These are phyloP conservation scores for Saururus chinensis DNA, from an alignment of 164 flowering plant species.

Conservation along the genomic window DNA sequence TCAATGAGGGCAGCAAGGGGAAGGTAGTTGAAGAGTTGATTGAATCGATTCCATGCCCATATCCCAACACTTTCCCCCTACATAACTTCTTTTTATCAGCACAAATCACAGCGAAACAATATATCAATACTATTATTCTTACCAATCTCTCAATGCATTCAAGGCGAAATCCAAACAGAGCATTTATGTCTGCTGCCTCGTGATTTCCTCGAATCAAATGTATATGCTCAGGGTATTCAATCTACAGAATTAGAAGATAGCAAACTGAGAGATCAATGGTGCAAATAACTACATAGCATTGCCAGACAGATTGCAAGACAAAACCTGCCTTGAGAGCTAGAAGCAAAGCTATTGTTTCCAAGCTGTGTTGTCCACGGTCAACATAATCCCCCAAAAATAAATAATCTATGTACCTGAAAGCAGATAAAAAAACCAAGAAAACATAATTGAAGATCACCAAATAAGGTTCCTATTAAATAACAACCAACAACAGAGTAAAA, in stretches of 20 bases:
- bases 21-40: slow-evolving; percentile 92
- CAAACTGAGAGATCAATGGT: background rate
- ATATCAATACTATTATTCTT: slow-evolving; percentile 1
- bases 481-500: background rate
- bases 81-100: slow-evolving; percentile 7
- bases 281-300: background rate
- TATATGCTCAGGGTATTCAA: slow-evolving; percentile 44
- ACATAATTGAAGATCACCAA: background rate
- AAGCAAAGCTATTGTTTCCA: slow-evolving; percentile 84
- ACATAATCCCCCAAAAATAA: slow-evolving; percentile 97
- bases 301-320: background rate
- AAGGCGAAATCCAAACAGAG: slow-evolving; percentile 36
- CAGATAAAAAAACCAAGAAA: background rate
- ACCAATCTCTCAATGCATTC: slow-evolving; percentile 75
- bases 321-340: slow-evolving; percentile 78
- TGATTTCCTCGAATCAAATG: slow-evolving; percentile 69
- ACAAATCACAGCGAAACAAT: background rate
- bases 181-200: slow-evolving; percentile 90
- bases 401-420: slow-evolving; percentile 88
- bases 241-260: slow-evolving; percentile 28
- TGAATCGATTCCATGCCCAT: slow-evolving; percentile 99
- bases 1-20: slow-evolving; percentile 96
- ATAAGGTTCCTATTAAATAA: background rate
- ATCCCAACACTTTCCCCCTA: slow-evolving; percentile 98
- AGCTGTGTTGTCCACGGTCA: slow-evolving; percentile 97